Evolutionary conservation across 192 early-diverging fungal species (phyloP).

Genomic region (Radiomyces spectabilis): DNA sequence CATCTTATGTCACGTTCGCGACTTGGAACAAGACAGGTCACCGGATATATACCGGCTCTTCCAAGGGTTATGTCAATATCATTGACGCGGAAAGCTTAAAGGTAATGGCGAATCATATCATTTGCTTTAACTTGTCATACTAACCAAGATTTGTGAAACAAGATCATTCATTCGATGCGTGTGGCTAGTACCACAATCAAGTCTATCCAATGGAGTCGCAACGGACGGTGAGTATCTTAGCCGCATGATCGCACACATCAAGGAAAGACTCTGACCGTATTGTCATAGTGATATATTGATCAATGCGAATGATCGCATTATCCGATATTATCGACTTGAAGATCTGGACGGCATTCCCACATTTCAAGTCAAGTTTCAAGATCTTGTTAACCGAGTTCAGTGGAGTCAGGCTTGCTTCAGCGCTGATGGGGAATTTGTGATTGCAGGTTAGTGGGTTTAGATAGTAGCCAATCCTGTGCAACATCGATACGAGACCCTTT

Average conservation of each 20-base stretch:
- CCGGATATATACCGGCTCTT: conserved; percentile 57
- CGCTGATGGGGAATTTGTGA: conserved; percentile 83
- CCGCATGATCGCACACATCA: too few species aligned
- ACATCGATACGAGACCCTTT: too few species aligned
- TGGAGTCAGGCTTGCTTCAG: conserved; percentile 90
- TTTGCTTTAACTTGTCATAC: too few species aligned
- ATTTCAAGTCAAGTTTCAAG: conserved; percentile 69
- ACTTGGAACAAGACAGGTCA: conserved; percentile 37
- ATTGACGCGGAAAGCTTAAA: conserved; percentile 43
- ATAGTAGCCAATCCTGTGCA: neutral
- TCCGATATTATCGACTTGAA: conserved; percentile 59
- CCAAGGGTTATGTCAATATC: conserved; percentile 56
- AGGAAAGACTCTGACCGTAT: conserved; percentile 20
- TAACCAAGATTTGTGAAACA: too few species aligned
- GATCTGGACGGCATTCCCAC: conserved; percentile 35
- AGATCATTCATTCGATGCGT: conserved; percentile 28
- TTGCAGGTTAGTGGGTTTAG: conserved; percentile 51
- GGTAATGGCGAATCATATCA: too few species aligned
- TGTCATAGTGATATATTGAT: conserved; percentile 61
- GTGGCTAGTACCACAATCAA: conserved; percentile 46
- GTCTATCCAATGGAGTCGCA: conserved; percentile 54
- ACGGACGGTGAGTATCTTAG: conserved; percentile 49
- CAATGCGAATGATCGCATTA: conserved; percentile 73
- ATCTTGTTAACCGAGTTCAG: conserved; percentile 83
- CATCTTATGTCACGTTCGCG: conserved; percentile 12